Evolutionary conservation across 345 rosid genomes (phyloP), one percentile per base, ranked within the genome.

Genomic region (Melaleuca alternifolia): DNA sequence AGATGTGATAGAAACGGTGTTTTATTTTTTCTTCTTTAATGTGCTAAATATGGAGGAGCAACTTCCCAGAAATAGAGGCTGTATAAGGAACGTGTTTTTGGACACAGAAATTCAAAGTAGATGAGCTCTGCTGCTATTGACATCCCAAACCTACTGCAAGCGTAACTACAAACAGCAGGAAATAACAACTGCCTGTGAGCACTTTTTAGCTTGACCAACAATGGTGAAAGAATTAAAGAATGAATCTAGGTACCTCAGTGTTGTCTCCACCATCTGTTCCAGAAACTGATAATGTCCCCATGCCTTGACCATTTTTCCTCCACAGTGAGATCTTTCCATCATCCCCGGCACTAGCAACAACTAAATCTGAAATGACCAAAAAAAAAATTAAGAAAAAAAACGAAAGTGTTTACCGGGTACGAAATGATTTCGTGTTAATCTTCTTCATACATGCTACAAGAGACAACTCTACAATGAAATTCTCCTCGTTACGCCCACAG

Each of bases 271-370:
- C 90, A 33, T 97, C 99, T 10, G 93, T 90, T 46, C 98, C 98
- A 53, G 94, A 48, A 62, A 95, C 92, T 0, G 99, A 98, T 89
- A 96, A 85, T 30, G 96, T 93, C 82, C 98, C 99, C 92, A 95
- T 88, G 90, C 90, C 93, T 88, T 87, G 94, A 87, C 99, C 99
- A 92, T 90, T 95, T 89, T 91, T 93, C 91, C 96, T 87, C 98
- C 98, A 95, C 65, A 98, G 14, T 0, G 99, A 95, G 86, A 98
- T 96, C 95, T 92, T 96, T 94, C 95, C 95, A 87, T 96, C 99
- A 50, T 96, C 99, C 83, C 99, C 99, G 5, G 98, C 94, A 93
- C 99, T 96, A n/a, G 98, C 99, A 88, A 96, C 94, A 50, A 96
- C 99, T 86, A 98, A 92, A 95, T 98, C 99, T 98, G 92, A 89